Percentiles rank a stretch among this genome's conserved stretches.
Conservation (phyloP, 805 yeast genomes). For the Wickerhamiella australiensis region DNA sequence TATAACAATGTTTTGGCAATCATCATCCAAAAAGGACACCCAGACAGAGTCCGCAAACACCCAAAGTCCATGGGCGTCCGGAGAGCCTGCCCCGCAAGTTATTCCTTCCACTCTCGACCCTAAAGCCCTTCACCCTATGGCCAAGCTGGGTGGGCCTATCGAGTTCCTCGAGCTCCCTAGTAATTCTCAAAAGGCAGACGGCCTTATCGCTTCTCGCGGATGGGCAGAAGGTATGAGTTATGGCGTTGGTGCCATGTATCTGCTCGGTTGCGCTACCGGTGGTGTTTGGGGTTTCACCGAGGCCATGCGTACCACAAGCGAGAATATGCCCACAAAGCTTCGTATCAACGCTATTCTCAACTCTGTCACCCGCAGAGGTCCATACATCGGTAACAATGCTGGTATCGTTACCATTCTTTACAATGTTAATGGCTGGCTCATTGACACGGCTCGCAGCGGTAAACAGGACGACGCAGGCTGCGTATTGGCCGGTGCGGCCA, state of each 20-base stretch:
- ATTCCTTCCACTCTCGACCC: background rate
- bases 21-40: background rate
- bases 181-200: constrained; percentile 41
- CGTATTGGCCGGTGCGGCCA: constrained; percentile 73
- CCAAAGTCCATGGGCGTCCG: background rate
- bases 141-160: constrained; percentile 79
- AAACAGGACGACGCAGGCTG: constrained; percentile 80
- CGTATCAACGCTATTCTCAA: constrained; percentile 82
- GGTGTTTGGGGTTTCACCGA: constrained; percentile 81
- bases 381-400: constrained; percentile 86
- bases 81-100: background rate
- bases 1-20: background rate
- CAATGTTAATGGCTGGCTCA: constrained; percentile 66
- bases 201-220: constrained; percentile 88
- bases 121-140: constrained; percentile 69
- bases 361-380: constrained; percentile 90
- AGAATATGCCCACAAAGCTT: constrained; percentile 63
- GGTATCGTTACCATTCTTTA: constrained; percentile 88
- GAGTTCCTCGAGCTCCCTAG: constrained; percentile 78
- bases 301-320: constrained; percentile 69
- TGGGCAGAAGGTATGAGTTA: constrained; percentile 97
- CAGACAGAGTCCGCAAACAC: background rate
- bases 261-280: constrained; percentile 72
- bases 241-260: constrained; percentile 91
- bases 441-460: constrained; percentile 67